Conservation (phyloP, 2,329 filamentous ascomycete genomes). For the Phaeophleospora eucalypticola region DNA sequence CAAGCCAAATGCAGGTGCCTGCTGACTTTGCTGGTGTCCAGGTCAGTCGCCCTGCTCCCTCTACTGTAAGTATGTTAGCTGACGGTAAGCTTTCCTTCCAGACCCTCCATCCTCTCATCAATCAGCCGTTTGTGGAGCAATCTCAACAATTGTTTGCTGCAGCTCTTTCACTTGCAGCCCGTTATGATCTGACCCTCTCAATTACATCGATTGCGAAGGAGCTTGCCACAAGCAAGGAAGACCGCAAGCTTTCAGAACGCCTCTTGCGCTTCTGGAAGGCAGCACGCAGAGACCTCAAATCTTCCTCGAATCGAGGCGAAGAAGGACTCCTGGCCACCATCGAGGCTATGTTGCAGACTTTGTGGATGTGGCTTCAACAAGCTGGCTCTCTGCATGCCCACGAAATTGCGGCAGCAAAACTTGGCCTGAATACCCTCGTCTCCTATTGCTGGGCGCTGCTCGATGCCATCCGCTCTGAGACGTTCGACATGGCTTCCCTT, state of each 20-base stretch:
- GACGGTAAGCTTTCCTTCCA: slow-evolving; percentile 34
- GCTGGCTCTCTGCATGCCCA: neutral
- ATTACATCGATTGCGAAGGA: slow-evolving; percentile 11
- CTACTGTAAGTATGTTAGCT: slow-evolving; percentile 32
- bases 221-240: slow-evolving; percentile 8
- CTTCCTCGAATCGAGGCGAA: slow-evolving; percentile 1
- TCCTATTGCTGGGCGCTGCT: slow-evolving; percentile 13
- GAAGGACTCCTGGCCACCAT: slow-evolving; percentile 8
- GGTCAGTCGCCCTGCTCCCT: slow-evolving; percentile 29
- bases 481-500: slow-evolving; percentile 13
- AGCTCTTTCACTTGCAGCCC: slow-evolving; percentile 21
- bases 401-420: slow-evolving; percentile 1
- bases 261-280: slow-evolving; percentile 16
- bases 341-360: slow-evolving; percentile 5
- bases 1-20: slow-evolving; percentile 30
- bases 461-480: slow-evolving; percentile 7
- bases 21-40: slow-evolving; percentile 40
- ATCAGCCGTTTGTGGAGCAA: slow-evolving; percentile 39
- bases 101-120: slow-evolving; percentile 45
- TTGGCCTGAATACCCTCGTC: slow-evolving; percentile 6
- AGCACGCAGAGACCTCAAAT: slow-evolving; percentile 3
- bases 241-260: slow-evolving; percentile 17
- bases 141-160: slow-evolving; percentile 16
- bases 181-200: slow-evolving; percentile 19
- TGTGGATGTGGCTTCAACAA: slow-evolving; percentile 5